phyloP scores from a whole-genome alignment of 768 basidiomycete species.

The Xerocomellus chrysenteron region DNA sequence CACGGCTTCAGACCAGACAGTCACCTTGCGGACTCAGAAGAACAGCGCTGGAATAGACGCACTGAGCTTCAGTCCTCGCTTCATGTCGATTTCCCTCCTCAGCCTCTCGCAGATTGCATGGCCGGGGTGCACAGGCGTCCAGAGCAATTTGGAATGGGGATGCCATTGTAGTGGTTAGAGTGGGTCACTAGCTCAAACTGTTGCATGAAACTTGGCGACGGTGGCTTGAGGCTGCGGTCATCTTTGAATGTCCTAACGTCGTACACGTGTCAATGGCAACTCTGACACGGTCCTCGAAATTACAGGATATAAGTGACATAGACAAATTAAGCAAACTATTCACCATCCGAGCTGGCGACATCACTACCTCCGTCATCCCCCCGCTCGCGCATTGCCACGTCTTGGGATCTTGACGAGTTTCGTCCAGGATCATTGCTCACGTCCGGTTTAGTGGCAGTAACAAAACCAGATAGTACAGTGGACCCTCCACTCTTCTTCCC shows the following conservation, averaged over 20 bases:
- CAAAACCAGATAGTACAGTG: slow-evolving; percentile 47
- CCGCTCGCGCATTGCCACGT: slow-evolving; percentile 25
- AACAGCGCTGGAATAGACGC: slow-evolving; percentile 9
- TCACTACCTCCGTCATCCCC: slow-evolving; percentile 43
- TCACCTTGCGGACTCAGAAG: background rate
- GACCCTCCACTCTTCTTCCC: slow-evolving; percentile 39
- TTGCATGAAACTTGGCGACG: too few relatives aligned
- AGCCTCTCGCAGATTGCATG: slow-evolving; percentile 50
- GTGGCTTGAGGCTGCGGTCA: background rate
- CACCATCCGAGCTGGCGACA: slow-evolving; percentile 55
- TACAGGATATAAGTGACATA: background rate
- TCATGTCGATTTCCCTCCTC: slow-evolving; percentile 60
- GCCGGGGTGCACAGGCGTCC: slow-evolving; percentile 48
- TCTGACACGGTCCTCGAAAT: background rate
- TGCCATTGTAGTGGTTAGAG: background rate
- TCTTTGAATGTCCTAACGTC: too few relatives aligned
- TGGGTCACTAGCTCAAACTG: background rate
- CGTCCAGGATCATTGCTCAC: slow-evolving; percentile 3
- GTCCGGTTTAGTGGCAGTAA: slow-evolving; percentile 35
- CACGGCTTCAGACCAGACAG: background rate
- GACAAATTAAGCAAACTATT: slow-evolving; percentile 14
- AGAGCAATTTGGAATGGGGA: slow-evolving; percentile 43
- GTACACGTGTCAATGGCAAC: too few relatives aligned
- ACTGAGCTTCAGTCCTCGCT: slow-evolving; percentile 57
- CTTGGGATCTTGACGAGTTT: slow-evolving; percentile 16